Evolutionary conservation across 2,329 filamentous ascomycete genomes (phyloP), one percentile per base, ranked within the genome.

Genomic region (Claviceps sp.): DNA sequence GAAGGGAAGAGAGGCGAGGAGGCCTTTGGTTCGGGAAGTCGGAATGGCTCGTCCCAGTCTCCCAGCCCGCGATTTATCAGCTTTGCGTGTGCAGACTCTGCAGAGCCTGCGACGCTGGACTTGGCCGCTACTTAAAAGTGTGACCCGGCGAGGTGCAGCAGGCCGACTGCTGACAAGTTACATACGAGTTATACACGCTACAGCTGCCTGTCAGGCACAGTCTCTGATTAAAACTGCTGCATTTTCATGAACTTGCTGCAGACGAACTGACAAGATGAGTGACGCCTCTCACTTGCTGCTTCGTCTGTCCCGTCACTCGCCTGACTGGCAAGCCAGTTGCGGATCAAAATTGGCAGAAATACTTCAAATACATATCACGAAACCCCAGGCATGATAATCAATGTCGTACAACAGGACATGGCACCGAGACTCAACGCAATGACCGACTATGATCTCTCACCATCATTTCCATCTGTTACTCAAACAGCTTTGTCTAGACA

Each of bases 1-100:
- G 42, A 24, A 11, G 24, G 47, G 37, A 50, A 20, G 42, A 30
- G 42, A 40, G 26, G 34, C 4, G 30, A 30, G 38, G 40, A 37
- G n/a, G 24, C 30, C 24, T 42, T 20, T 51, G 52, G 34, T 26
- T 38, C 16, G 37, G n/a, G 42, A 51, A 40, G 24, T 53, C 42
- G 47, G 24, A 26, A 48, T 45, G 42, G 34, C 22, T 41, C 37
- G 49, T 47, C 37, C 56, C 58, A 56, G 58, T 54, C 58, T 47
- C 43, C 56, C 58, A 57, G 58, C 55, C 58, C 48, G 50, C 60
- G 61, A 62, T 65, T 65, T 62, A 63, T 62, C 57, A 61, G 58
- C 56, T 34, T 34, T 58, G 59, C 57, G 55, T 56, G 56, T 26
- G 47, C 50, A 52, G 9, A 42, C 26, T 30, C 26, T 30, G 26